Conservation (phyloP, 139 green algal genomes). For the Chlamydomonas incerta region DNA sequence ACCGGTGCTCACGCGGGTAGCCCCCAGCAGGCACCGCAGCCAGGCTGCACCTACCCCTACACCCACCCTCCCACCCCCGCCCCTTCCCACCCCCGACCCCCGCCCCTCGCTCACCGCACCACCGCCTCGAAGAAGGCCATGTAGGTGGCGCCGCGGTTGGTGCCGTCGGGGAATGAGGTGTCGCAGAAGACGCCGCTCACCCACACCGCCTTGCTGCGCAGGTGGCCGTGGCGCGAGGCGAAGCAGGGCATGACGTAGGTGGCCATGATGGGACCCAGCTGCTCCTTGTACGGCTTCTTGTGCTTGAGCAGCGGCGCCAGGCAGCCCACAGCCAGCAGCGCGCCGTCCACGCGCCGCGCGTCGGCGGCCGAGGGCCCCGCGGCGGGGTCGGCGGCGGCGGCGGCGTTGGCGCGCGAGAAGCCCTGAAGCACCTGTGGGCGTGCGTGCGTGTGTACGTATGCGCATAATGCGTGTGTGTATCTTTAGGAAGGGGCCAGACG, state of each 20-base stretch:
- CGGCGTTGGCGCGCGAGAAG: no score
- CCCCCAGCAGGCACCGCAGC: no score
- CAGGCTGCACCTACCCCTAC: no score
- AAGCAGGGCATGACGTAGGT: conserved; percentile 86
- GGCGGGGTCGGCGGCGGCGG: background rate
- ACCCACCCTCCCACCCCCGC: background rate
- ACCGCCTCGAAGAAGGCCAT: conserved; percentile 74
- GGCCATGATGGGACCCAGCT: conserved; percentile 90
- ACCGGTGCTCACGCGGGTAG: no score
- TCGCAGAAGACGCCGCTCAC: conserved; percentile 84
- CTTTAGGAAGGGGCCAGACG: no score
- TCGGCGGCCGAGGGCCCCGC: conserved; percentile 31
- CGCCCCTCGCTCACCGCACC: background rate
- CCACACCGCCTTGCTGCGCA: conserved; percentile 95
- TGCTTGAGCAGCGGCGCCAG: conserved; percentile 83
- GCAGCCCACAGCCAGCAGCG: conserved; percentile 88
- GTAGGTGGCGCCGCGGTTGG: conserved; percentile 77
- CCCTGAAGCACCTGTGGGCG: no score
- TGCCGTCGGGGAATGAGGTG: conserved; percentile 80
- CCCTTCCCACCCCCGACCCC: background rate
- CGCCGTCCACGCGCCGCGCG: conserved; percentile 89
- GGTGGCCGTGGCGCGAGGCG: conserved; percentile 72
- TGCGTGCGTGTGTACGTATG: no score
- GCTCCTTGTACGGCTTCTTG: conserved; percentile 86
- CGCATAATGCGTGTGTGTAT: no score